Evolutionary conservation across 192 early-diverging fungal species (phyloP).

Genomic region (Allomyces arbusculus): DNA sequence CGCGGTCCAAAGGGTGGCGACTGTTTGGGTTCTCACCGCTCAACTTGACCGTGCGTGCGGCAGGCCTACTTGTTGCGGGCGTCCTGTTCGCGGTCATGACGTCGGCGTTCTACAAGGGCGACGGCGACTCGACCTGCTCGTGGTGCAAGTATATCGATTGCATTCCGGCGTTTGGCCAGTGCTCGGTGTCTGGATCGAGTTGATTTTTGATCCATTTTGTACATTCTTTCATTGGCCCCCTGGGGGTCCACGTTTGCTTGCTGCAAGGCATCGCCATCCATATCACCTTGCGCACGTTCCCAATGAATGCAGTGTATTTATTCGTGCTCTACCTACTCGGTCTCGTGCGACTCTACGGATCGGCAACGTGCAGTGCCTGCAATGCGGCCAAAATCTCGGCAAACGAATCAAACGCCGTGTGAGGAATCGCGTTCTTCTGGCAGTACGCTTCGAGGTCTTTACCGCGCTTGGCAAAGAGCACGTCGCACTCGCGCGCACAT

Average conservation of each 20-base stretch:
- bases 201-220: too few relatives aligned
- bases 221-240: too few relatives aligned
- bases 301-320: too few relatives aligned
- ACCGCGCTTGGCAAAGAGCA: constrained; percentile 28
- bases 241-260: too few relatives aligned
- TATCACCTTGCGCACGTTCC: too few relatives aligned
- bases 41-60: neutral
- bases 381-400: neutral
- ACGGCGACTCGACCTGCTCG: neutral
- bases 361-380: too few relatives aligned
- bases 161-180: neutral
- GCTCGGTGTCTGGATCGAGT: too few relatives aligned
- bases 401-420: constrained; percentile 15
- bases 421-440: constrained; percentile 11
- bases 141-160: neutral
- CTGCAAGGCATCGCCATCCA: too few relatives aligned
- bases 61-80: neutral
- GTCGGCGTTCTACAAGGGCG: neutral
- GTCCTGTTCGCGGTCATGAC: neutral
- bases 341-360: too few relatives aligned
- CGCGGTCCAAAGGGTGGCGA: neutral
- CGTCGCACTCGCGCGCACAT: constrained; percentile 25
- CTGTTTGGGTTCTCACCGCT: neutral
- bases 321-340: too few relatives aligned
- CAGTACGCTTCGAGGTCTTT: constrained; percentile 31